These are phyloP conservation scores for Metarhizium album DNA, from an alignment of 2,329 filamentous ascomycete species.

Conservation along the genomic window DNA sequence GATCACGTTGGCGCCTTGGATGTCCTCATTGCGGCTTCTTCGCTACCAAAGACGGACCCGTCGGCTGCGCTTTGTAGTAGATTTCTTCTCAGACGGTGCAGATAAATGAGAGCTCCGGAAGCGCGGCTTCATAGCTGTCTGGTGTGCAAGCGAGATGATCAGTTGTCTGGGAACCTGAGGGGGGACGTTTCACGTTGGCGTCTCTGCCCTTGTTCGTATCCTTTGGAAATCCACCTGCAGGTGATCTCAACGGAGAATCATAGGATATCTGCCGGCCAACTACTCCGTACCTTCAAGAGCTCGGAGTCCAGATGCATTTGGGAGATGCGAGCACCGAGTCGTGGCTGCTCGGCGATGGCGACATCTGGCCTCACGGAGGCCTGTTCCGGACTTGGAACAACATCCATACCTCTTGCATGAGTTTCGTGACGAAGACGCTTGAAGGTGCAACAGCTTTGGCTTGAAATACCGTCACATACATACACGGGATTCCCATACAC, in stretches of 20 bases:
- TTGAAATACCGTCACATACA: no score
- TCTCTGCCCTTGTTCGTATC: conserved; percentile 25
- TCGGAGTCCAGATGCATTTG: conserved; percentile 25
- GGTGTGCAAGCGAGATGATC: conserved; percentile 25
- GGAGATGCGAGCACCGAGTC: conserved; percentile 21
- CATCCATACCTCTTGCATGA: no score
- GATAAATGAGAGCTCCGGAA: conserved; percentile 15
- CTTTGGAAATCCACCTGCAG: conserved; percentile 31
- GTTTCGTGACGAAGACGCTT: no score
- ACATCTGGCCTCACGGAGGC: conserved; percentile 11
- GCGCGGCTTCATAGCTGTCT: conserved; percentile 19
- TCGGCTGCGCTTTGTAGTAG: conserved; percentile 41
- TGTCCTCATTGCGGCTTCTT: conserved; percentile 29
- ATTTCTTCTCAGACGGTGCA: conserved; percentile 23
- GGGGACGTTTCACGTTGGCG: conserved; percentile 22
- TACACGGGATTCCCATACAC: no score
- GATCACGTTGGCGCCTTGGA: conserved; percentile 29
- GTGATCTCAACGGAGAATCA: conserved; percentile 34
- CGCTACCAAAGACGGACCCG: conserved; percentile 32
- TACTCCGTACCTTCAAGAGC: conserved; percentile 24
- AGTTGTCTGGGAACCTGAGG: conserved; percentile 15
- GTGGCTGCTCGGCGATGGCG: conserved; percentile 17
- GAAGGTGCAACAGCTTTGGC: no score
- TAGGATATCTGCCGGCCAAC: conserved; percentile 19
- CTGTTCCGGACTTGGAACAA: conserved; percentile 26